Evolutionary conservation across 257 asterid genomes (phyloP).

Genomic region (Asclepias syriaca): DNA sequence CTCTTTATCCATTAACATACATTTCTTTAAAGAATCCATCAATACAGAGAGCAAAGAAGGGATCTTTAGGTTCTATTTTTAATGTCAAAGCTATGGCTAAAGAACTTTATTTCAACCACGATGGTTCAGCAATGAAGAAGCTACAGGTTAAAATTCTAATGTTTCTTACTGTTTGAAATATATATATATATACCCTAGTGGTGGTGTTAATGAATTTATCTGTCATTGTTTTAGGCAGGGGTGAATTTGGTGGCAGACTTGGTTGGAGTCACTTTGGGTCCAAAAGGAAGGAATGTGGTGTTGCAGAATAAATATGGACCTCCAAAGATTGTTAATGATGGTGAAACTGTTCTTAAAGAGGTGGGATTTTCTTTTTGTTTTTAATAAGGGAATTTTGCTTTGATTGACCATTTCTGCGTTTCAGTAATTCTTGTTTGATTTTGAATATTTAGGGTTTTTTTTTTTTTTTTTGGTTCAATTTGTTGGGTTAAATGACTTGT

Average conservation of each 20-base stretch:
- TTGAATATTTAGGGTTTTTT: background rate
- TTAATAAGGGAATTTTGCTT: background rate
- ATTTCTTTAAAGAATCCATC: constrained; percentile 35
- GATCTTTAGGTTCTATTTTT: constrained; percentile 27
- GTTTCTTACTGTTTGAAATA: background rate
- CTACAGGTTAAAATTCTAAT: constrained; percentile 43
- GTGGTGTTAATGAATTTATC: background rate
- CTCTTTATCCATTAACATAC: constrained; percentile 47
- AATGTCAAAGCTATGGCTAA: constrained; percentile 62
- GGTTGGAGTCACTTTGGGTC: constrained; percentile 84
- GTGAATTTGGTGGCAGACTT: constrained; percentile 72
- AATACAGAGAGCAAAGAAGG: constrained; percentile 27
- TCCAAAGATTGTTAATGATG: constrained; percentile 91
- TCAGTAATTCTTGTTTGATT: background rate
- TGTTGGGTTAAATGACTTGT: constrained; percentile 22
- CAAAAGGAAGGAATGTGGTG: constrained; percentile 91
- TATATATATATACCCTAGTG: no score
- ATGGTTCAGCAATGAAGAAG: constrained; percentile 69
- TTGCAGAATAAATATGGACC: constrained; percentile 89
- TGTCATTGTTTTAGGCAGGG: constrained; percentile 52
- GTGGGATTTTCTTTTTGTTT: constrained; percentile 17
- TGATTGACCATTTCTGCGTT: background rate
- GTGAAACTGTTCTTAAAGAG: constrained; percentile 89
- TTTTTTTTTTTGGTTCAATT: background rate
- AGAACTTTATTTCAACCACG: constrained; percentile 73